phyloP scores from a whole-genome alignment of 805 yeast genomes.

The Lipomyces starkeyi region DNA sequence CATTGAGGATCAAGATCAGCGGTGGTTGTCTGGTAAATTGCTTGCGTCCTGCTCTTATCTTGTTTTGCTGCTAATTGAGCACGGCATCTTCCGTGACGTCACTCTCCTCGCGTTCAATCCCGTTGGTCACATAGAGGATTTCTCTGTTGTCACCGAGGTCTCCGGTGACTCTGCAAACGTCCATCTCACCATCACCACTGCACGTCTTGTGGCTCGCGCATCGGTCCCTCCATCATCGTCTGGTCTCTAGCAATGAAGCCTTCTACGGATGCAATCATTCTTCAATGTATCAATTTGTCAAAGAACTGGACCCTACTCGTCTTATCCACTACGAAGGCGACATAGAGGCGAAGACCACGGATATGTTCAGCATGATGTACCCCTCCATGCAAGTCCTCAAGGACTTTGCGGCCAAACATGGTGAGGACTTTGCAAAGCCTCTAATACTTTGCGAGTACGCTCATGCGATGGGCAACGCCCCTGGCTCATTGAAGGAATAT shows the following conservation, averaged over 20 bases:
- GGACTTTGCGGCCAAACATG: conserved; percentile 35
- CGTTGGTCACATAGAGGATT: conserved; percentile 45
- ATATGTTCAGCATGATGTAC: conserved; percentile 48
- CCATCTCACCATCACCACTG: no score
- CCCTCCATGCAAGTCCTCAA: conserved; percentile 41
- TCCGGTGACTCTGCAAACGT: no score
- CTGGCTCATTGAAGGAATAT: conserved; percentile 48
- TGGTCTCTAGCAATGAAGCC: conserved; percentile 52
- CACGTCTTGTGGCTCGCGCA: no score
- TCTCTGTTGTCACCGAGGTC: conserved; percentile 40
- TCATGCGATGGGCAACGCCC: conserved; percentile 52
- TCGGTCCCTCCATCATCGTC: no score
- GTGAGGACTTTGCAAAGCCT: conserved; percentile 41
- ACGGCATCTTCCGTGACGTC: conserved; percentile 49
- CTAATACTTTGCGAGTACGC: conserved; percentile 49
- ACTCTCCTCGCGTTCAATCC: conserved; percentile 42
- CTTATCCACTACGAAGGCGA: conserved; percentile 50
- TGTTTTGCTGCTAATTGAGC: no score
- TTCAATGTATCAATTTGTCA: conserved; percentile 44
- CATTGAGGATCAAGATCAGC: conserved; percentile 51
- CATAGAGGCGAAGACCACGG: conserved; percentile 42
- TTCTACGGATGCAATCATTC: conserved; percentile 47
- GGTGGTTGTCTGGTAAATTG: conserved; percentile 49
- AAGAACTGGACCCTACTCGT: conserved; percentile 42
- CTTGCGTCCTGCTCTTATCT: no score